Evolutionary conservation across 2,329 filamentous ascomycete species (phyloP).

Genomic region (Cordyceps farinosa): DNA sequence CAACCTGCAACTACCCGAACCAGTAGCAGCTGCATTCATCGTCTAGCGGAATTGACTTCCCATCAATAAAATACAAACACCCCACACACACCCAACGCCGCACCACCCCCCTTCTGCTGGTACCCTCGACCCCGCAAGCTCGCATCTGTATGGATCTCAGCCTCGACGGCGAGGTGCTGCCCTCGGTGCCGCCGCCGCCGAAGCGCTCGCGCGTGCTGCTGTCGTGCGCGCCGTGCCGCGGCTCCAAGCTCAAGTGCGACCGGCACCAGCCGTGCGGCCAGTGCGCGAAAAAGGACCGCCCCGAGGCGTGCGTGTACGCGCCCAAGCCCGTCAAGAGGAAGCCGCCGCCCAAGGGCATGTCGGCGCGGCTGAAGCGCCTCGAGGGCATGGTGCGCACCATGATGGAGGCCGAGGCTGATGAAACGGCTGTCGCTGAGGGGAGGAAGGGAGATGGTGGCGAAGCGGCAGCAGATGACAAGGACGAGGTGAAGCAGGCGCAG

Average conservation of each 20-base stretch:
- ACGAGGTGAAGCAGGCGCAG: conserved; percentile 25
- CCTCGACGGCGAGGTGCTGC: conserved; percentile 9
- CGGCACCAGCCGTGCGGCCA: conserved; percentile 49
- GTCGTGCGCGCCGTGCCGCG: conserved; percentile 50
- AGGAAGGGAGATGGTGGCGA: background rate
- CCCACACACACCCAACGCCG: background rate
- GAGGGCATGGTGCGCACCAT: conserved; percentile 57
- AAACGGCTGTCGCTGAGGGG: conserved; percentile 2
- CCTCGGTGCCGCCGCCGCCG: conserved; percentile 21
- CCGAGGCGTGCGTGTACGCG: conserved; percentile 47
- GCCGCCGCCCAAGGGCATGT: conserved; percentile 46
- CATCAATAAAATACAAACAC: background rate
- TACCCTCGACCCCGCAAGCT: background rate
- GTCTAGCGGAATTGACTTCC: too few relatives aligned
- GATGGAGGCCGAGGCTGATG: conserved; percentile 40
- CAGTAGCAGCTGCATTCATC: background rate
- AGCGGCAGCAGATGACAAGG: conserved; percentile 15
- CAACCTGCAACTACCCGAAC: background rate
- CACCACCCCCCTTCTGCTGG: background rate
- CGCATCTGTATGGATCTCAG: conserved; percentile 8
- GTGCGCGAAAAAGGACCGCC: conserved; percentile 48
- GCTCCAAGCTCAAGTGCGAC: conserved; percentile 56
- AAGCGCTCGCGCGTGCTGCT: conserved; percentile 50
- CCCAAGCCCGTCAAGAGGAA: conserved; percentile 41
- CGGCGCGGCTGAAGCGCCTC: conserved; percentile 50